These are phyloP conservation scores for Fusarium nematophilum DNA, from an alignment of 2,329 filamentous ascomycete genomes.

Conservation along the genomic window DNA sequence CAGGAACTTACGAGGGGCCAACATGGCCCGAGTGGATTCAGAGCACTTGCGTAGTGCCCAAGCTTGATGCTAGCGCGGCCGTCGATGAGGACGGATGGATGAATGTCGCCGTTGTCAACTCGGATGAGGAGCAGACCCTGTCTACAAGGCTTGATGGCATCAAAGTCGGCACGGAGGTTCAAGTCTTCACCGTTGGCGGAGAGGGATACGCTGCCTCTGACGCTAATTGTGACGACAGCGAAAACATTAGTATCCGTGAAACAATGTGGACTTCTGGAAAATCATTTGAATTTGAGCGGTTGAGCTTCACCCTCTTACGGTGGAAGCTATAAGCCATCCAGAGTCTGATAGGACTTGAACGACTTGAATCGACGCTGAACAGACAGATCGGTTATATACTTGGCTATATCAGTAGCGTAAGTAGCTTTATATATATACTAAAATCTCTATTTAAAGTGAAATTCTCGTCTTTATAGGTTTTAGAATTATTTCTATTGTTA, in stretches of 20 bases:
- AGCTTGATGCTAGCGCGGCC: conserved; percentile 73
- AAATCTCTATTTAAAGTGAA: no score
- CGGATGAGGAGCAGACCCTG: conserved; percentile 68
- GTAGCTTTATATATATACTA: no score
- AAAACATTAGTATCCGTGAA: conserved; percentile 63
- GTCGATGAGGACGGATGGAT: conserved; percentile 68
- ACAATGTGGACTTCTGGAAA: conserved; percentile 68
- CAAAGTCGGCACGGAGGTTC: conserved; percentile 56
- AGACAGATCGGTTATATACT: no score
- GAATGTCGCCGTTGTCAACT: conserved; percentile 77
- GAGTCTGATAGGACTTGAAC: no score
- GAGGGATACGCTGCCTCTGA: conserved; percentile 54
- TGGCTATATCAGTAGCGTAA: no score
- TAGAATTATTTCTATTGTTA: no score
- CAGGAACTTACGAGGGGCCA: conserved; percentile 70
- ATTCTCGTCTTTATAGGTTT: no score
- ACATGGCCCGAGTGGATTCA: conserved; percentile 73
- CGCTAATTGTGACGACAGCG: conserved; percentile 69
- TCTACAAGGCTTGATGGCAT: conserved; percentile 68
- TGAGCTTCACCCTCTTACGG: conserved; percentile 70
- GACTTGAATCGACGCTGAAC: no score
- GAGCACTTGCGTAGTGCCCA: conserved; percentile 73
- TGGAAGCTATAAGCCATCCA: no score
- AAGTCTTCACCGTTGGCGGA: conserved; percentile 67
- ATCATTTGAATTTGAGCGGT: conserved; percentile 74